Evolutionary conservation across 2,329 filamentous ascomycete genomes (phyloP).

Genomic region (Aureobasidium pullulans): DNA sequence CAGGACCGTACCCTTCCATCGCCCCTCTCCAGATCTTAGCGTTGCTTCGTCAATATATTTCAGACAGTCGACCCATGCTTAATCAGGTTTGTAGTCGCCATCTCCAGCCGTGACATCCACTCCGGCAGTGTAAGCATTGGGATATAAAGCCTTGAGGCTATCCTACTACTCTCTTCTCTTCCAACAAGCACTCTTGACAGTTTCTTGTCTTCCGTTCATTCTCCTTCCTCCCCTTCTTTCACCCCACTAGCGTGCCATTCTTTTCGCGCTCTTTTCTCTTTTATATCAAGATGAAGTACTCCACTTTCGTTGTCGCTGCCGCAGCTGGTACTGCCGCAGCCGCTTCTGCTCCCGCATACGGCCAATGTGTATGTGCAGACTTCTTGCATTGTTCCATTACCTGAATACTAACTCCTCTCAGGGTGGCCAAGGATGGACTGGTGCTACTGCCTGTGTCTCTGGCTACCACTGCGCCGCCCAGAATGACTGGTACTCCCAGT

Average conservation of each 20-base stretch:
- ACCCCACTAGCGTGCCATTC: constrained; percentile 12
- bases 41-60: not conserved
- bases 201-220: not conserved
- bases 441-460: constrained; percentile 24
- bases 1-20: not conserved
- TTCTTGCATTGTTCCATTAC: too few species aligned
- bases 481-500: constrained; percentile 29
- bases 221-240: not conserved
- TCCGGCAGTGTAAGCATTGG: not conserved
- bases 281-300: constrained; percentile 20
- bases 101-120: not conserved
- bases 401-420: constrained; percentile 16
- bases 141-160: not conserved
- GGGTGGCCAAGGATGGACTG: constrained; percentile 25
- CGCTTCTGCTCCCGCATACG: constrained; percentile 16
- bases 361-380: constrained; percentile 13
- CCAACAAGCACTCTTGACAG: not conserved
- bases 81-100: not conserved
- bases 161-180: not conserved
- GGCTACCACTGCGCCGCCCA: constrained; percentile 23
- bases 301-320: constrained; percentile 18
- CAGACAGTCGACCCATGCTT: not conserved
- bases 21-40: not conserved
- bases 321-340: constrained; percentile 16
- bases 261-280: constrained; percentile 13